A percentile compares a stretch with the other conserved stretches of the same genome.
These are phyloP conservation scores for Epichloe amarillans DNA, from an alignment of 2,329 filamentous ascomycete species.

Conservation along the genomic window DNA sequence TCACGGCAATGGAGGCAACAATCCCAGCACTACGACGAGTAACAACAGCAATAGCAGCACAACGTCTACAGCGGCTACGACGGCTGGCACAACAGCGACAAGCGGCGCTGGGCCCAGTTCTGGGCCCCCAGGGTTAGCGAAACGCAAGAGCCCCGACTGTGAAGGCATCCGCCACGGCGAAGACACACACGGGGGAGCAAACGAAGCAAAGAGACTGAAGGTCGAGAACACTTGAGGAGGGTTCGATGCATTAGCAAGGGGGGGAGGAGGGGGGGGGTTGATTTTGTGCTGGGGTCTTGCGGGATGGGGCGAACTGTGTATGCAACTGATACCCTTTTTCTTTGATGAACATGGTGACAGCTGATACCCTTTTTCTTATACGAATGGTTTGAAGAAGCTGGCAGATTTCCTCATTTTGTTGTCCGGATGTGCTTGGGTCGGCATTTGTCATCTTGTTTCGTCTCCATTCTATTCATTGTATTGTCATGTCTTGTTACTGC, in stretches of 20 bases:
- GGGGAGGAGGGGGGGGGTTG: not conserved
- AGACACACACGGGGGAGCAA: slow-evolving; percentile 23
- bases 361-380: slow-evolving; percentile 7
- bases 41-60: slow-evolving; percentile 12
- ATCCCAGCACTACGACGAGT: slow-evolving; percentile 8
- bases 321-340: slow-evolving; percentile 8
- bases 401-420: not conserved
- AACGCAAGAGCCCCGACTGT: slow-evolving; percentile 44
- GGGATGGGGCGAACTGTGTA: not conserved
- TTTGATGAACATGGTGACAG: not conserved
- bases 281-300: not conserved
- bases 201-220: slow-evolving; percentile 40
- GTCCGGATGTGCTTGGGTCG: not conserved
- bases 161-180: slow-evolving; percentile 28
- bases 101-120: slow-evolving; percentile 6
- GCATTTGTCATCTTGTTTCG: too few relatives aligned
- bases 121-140: slow-evolving; percentile 17
- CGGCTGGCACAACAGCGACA: slow-evolving; percentile 7
- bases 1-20: slow-evolving; percentile 8
- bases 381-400: not conserved
- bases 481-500: too few relatives aligned
- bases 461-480: too few relatives aligned
- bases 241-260: not conserved
- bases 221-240: slow-evolving; percentile 26
- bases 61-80: slow-evolving; percentile 4